Percentiles rank a stretch among this genome's conserved stretches.
These are phyloP conservation scores for Heritiera littoralis DNA, from an alignment of 345 rosid species.

Conservation along the genomic window DNA sequence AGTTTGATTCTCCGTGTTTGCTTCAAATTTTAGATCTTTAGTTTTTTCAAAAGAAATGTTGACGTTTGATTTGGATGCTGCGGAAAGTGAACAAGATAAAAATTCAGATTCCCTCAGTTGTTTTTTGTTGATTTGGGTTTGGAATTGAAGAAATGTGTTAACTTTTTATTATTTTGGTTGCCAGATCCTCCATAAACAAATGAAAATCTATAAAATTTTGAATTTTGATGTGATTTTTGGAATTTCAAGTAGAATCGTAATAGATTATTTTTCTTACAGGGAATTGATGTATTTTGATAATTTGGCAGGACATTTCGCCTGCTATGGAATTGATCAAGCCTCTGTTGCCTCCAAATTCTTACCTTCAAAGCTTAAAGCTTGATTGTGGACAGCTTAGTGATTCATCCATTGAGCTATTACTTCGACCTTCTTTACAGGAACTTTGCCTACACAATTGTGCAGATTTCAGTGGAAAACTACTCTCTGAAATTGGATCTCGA, in stretches of 20 bases:
- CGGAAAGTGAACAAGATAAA: not conserved
- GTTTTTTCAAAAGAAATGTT: not conserved
- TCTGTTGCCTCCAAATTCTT: slow-evolving; percentile 68
- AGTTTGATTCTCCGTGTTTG: slow-evolving; percentile 16
- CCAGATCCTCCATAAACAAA: not conserved
- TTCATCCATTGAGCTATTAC: slow-evolving; percentile 52
- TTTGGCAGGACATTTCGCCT: slow-evolving; percentile 54
- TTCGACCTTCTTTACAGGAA: slow-evolving; percentile 64
- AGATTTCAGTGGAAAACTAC: slow-evolving; percentile 73
- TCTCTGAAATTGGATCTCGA: slow-evolving; percentile 69
- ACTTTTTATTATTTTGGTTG: not conserved
- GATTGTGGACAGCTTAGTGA: slow-evolving; percentile 76
- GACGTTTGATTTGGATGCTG: too few relatives aligned
- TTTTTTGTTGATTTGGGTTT: not conserved
- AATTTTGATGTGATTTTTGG: not conserved
- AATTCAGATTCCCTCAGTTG: not conserved
- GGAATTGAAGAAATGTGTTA: not conserved
- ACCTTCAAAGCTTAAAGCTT: slow-evolving; percentile 68
- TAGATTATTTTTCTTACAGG: not conserved
- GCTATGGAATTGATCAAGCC: slow-evolving; percentile 61
- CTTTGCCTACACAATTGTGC: slow-evolving; percentile 70
- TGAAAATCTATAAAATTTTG: not conserved
- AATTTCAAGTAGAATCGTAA: not conserved
- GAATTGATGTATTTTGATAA: not conserved
- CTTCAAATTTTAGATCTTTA: not conserved